Percentiles rank a stretch among this genome's conserved stretches.
phyloP scores from a whole-genome alignment of 2,329 filamentous ascomycete genomes.

The Hirsutella thompsonii region DNA sequence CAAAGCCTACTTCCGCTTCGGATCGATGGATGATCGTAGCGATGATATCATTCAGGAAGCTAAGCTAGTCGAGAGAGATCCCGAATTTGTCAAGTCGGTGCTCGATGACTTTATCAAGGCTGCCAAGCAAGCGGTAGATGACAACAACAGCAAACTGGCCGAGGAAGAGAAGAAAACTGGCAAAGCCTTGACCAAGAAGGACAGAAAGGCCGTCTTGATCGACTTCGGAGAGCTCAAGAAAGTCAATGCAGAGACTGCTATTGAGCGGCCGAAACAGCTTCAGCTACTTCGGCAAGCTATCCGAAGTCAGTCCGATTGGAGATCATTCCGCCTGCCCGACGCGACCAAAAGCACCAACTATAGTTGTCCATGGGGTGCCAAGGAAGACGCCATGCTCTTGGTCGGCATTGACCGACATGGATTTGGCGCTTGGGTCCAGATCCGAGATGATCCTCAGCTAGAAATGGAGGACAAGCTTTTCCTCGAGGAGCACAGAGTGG shows the following conservation, averaged over 20 bases:
- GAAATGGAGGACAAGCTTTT: constrained; percentile 86
- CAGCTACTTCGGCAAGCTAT: constrained; percentile 69
- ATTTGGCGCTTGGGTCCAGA: constrained; percentile 90
- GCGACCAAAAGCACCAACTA: constrained; percentile 89
- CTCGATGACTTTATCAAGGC: constrained; percentile 59
- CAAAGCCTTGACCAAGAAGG: constrained; percentile 85
- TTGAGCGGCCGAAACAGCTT: constrained; percentile 84
- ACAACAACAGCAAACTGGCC: constrained; percentile 58
- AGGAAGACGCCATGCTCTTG: constrained; percentile 94
- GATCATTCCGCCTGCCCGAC: constrained; percentile 75
- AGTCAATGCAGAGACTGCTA: constrained; percentile 87
- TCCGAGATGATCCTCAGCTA: constrained; percentile 81
- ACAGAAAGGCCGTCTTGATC: constrained; percentile 92
- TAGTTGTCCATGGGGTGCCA: constrained; percentile 79
- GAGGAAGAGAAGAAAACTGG: constrained; percentile 72
- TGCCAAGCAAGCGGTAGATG: constrained; percentile 46
- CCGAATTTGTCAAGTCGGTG: constrained; percentile 62
- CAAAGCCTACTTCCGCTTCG: constrained; percentile 80
- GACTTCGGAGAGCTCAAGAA: constrained; percentile 90
- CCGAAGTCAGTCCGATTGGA: constrained; percentile 52
- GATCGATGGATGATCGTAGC: constrained; percentile 75
- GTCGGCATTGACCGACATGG: constrained; percentile 88
- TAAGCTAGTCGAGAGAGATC: constrained; percentile 69
- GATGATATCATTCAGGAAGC: constrained; percentile 84
- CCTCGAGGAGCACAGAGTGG: constrained; percentile 93